Conservation (phyloP, 345 rosid species). For the Citropsis articulata region DNA sequence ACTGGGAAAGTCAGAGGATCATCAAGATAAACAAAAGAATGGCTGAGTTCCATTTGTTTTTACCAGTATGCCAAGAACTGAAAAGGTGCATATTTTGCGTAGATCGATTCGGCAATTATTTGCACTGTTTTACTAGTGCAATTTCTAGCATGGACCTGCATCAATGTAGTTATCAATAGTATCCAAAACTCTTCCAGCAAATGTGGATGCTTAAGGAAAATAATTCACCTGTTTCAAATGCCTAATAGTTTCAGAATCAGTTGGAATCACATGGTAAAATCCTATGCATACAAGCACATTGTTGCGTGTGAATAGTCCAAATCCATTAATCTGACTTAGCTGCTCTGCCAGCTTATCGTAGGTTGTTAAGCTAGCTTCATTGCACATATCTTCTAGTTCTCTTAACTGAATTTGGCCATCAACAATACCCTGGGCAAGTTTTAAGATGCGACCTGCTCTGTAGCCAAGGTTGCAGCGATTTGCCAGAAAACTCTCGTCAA, state of each 20-base stretch:
- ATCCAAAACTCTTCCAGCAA: not conserved
- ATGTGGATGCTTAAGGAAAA: not conserved
- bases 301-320: constrained; percentile 52
- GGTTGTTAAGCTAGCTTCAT: constrained; percentile 17
- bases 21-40: not conserved
- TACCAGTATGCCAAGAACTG: constrained; percentile 56
- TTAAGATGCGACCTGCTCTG: constrained; percentile 44
- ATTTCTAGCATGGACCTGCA: constrained; percentile 40
- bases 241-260: constrained; percentile 54
- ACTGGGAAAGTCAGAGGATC: not conserved
- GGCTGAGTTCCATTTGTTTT: not conserved
- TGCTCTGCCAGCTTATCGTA: constrained; percentile 30
- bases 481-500: constrained; percentile 42
- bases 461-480: constrained; percentile 49
- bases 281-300: constrained; percentile 60
- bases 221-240: constrained; percentile 42
- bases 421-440: constrained; percentile 43
- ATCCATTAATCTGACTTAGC: constrained; percentile 39
- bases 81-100: constrained; percentile 37
- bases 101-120: constrained; percentile 31
- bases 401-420: constrained; percentile 36
- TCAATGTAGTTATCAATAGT: not conserved
- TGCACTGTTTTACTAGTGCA: constrained; percentile 27
- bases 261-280: constrained; percentile 46
- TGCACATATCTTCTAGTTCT: constrained; percentile 35